Base-by-base conservation (phyloP, 1,284 basidiomycete genomes). In the Austroboletus rostrupii region DNA sequence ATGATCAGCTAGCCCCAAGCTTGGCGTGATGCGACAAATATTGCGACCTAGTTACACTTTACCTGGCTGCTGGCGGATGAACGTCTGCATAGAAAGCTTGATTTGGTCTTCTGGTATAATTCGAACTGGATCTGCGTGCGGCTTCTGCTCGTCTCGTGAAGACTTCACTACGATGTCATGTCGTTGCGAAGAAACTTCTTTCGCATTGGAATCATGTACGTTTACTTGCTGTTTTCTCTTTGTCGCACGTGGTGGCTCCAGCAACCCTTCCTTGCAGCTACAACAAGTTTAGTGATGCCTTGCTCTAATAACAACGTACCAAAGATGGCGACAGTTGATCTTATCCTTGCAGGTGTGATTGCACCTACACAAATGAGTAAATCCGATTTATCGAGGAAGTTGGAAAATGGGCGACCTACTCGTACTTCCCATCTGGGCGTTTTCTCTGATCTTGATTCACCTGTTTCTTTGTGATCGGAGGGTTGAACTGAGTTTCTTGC, bases 311-410 rank as follows among this genome's bases (percentile, higher is more conserved):
- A 41, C 42, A 35, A 56, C 45, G 53, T 73, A 57, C 89, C 88
- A 91, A 31, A 83, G 62, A 70, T 91, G 88, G 23, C 83, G 77
- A 61, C 89, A 91, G 41, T 72, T 75, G 3, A 71, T 70, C 65
- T 90, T 91, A 60, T 89, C 80, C 61, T 85, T 88, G 72, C 89
- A 91, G n/a, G 73, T 52, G 59, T 91, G 89, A 56, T 87, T 87
- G 59, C 89, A 91, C 50, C 87, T 90, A 46, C n/a, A 39, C 23
- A 26, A 26, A 26, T 26, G 3, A 26, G 26, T 26, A 26, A 26
- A 26, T 26, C 26, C 1, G n/a, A 26, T 28, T 11, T 2, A 26
- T 53, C 20, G 19, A n/a, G 23, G 23, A 29, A 40, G n/a, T 36
- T 11, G 33, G 29, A 53, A 26, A 38, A 28, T 14, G 32, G 21